phyloP scores from a whole-genome alignment of 805 yeast genomes.

The Teunomyces gatunensis region DNA sequence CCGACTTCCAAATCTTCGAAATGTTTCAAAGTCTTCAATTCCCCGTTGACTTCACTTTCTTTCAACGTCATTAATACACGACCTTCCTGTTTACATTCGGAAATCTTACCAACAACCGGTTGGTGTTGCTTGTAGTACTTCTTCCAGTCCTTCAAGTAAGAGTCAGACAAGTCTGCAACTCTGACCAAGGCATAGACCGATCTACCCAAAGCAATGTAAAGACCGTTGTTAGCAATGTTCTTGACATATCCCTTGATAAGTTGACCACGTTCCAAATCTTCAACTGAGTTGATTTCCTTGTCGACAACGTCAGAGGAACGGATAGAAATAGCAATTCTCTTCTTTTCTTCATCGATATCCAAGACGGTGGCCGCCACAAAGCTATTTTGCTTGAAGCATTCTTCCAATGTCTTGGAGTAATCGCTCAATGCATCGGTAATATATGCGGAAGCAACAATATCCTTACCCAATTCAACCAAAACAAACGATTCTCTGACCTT shows the following conservation, averaged over 20 bases:
- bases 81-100: constrained; percentile 58
- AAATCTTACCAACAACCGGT: constrained; percentile 69
- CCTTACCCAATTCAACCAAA: constrained; percentile 65
- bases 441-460: constrained; percentile 60
- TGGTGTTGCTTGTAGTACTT: constrained; percentile 68
- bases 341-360: constrained; percentile 45
- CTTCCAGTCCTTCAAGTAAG: constrained; percentile 85
- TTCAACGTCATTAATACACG: constrained; percentile 76
- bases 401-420: constrained; percentile 52
- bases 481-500: constrained; percentile 59
- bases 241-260: constrained; percentile 80
- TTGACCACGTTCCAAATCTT: constrained; percentile 65
- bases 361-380: constrained; percentile 56
- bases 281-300: constrained; percentile 43
- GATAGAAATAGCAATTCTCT: constrained; percentile 62
- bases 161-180: constrained; percentile 77
- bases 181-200: constrained; percentile 74
- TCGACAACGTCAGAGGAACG: constrained; percentile 54
- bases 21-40: constrained; percentile 52
- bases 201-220: constrained; percentile 75
- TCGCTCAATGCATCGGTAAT: constrained; percentile 77
- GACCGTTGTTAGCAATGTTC: constrained; percentile 69
- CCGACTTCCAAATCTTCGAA: constrained; percentile 70
- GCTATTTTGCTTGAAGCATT: constrained; percentile 49
- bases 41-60: constrained; percentile 76